Evolutionary conservation across 2,329 filamentous ascomycete genomes (phyloP), one percentile per base, ranked within the genome.

Genomic region (Cytospora chrysosperma): DNA sequence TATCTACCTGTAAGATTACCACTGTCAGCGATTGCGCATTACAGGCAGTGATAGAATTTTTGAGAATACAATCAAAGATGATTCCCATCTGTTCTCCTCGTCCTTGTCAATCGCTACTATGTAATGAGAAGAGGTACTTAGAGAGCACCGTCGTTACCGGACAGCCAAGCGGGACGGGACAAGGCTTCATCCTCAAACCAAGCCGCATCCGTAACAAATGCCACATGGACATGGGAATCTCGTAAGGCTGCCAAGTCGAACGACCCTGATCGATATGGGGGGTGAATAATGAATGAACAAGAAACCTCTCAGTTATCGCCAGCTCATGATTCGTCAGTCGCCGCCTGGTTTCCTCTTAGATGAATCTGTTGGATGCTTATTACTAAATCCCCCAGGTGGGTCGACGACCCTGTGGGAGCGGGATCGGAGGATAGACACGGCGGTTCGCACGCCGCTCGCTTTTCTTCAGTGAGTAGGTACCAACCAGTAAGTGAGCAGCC

Each of bases 351-450:
- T 24, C 34, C 24, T 52, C 51, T 65, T 65, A 65, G 64, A 50
- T 51, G 51, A 54, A 61, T 37, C 21, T 64, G 63, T 65, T 65
- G 58, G 57, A 50, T 54, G 56, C 56, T 50, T 63, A 40, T 63
- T 65, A 59, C 56, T 40, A 19, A 40, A 40, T 19, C n/a, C 15
- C 19, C 52, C 56, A 32, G 27, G 40, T 49, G 55, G 55, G 26
- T 49, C 37, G 17, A 12, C 26, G 9, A 12, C 2, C 40, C 40
- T 37, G 49, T 50, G 40, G n/a, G 24, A 32, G 26, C 26, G 30
- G 43, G 40, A 58, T 49, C 56, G n/a, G 43, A 49, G 56, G 26
- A 9, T n/a, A n/a, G n/a, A n/a, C n/a, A n/a, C n/a, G n/a, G n/a
- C n/a, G n/a, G n/a, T n/a, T n/a, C n/a, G n/a, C n/a, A n/a, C n/a